Evolutionary conservation across 371 early-diverging fungal species (phyloP).

Genomic region (Haplosporangium sp.): DNA sequence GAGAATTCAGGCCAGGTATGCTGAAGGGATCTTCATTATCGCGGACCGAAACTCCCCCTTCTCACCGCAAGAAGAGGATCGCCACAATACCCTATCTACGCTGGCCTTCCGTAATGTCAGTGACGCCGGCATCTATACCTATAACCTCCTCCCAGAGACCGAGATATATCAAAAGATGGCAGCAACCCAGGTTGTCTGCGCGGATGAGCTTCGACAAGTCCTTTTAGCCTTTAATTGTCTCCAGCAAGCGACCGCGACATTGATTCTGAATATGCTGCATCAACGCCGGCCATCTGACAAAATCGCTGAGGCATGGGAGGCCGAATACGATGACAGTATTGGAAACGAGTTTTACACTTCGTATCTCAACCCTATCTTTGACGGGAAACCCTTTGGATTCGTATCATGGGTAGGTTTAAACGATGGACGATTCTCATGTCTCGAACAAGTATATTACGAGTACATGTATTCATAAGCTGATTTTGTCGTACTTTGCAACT

Average conservation of each 20-base stretch:
- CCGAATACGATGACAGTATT: slow-evolving; percentile 81
- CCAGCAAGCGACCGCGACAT: slow-evolving; percentile 74
- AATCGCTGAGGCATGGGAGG: slow-evolving; percentile 77
- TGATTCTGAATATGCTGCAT: slow-evolving; percentile 76
- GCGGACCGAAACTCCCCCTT: slow-evolving; percentile 49
- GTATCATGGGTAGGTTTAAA: slow-evolving; percentile 62
- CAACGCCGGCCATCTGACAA: slow-evolving; percentile 67
- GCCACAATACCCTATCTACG: slow-evolving; percentile 63
- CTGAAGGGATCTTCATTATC: slow-evolving; percentile 53
- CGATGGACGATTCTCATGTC: neutral
- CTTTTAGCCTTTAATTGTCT: slow-evolving; percentile 75
- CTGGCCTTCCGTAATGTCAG: slow-evolving; percentile 53
- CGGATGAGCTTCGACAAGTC: slow-evolving; percentile 78
- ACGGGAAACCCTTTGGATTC: slow-evolving; percentile 68
- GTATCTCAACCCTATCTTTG: slow-evolving; percentile 64
- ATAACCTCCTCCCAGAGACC: slow-evolving; percentile 76
- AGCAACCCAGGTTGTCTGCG: slow-evolving; percentile 76
- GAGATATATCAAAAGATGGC: slow-evolving; percentile 72
- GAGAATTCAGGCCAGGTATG: slow-evolving; percentile 49
- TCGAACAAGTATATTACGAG: neutral
- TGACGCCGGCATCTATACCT: slow-evolving; percentile 67
- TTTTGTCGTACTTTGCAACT: neutral
- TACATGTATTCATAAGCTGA: neutral
- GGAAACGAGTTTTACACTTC: slow-evolving; percentile 78
- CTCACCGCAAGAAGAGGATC: slow-evolving; percentile 63